phyloP scores from a whole-genome alignment of 169 alveolate species.

The Babesia gibsoni region DNA sequence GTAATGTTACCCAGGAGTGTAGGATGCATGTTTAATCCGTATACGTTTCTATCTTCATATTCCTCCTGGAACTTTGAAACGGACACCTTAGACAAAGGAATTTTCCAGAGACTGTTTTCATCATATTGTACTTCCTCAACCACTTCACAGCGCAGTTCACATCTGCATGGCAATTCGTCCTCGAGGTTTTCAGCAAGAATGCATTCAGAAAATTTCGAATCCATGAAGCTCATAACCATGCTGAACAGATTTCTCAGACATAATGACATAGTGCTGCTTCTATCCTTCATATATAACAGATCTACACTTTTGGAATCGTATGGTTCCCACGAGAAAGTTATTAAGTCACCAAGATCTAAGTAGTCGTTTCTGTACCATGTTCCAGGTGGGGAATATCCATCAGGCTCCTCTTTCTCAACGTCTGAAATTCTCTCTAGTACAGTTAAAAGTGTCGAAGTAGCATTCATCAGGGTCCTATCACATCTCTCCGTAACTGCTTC shows the following conservation, averaged over 20 bases:
- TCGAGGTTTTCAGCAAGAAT: background rate
- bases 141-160: slow-evolving; percentile 6
- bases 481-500: too few species aligned
- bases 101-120: background rate
- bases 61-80: background rate
- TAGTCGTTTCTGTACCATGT: too few species aligned
- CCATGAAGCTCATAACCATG: background rate
- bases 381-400: too few species aligned
- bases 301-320: background rate
- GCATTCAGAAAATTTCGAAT: background rate
- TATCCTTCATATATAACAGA: background rate
- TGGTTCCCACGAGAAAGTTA: background rate
- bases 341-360: too few species aligned
- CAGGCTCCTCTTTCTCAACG: too few species aligned
- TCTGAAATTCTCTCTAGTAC: too few species aligned
- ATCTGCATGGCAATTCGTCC: slow-evolving; percentile 14
- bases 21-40: slow-evolving; percentile 8
- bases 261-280: background rate
- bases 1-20: background rate
- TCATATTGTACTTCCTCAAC: background rate
- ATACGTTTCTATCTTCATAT: slow-evolving; percentile 14
- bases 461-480: too few species aligned
- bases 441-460: too few species aligned
- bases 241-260: background rate
- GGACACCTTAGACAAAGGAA: background rate